Percentiles rank a stretch among this genome's conserved stretches.
Conservation (phyloP, 352 stramenopile species). For the Phytophthora palmivora region DNA sequence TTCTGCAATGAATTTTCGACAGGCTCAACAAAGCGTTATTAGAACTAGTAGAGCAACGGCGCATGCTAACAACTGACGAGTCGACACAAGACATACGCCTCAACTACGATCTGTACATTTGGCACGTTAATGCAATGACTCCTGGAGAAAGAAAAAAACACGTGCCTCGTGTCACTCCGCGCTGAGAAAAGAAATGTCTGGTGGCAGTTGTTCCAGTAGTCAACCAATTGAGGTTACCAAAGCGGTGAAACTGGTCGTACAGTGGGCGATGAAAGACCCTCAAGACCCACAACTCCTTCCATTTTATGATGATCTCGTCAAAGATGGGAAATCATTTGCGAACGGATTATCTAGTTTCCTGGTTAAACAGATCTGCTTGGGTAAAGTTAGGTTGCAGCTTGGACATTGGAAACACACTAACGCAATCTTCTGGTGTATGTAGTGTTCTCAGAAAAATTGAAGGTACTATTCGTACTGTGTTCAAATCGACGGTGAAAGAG, state of each 20-base stretch:
- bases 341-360: not conserved
- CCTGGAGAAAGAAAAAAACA: constrained; percentile 6
- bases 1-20: too few species aligned
- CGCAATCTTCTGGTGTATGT: not conserved
- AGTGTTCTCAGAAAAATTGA: constrained; percentile 4
- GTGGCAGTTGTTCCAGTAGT: not conserved
- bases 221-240: not conserved
- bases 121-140: constrained; percentile 5
- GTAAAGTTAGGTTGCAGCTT: not conserved
- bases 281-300: not conserved
- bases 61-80: not conserved
- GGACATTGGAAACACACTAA: not conserved
- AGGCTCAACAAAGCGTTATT: not conserved
- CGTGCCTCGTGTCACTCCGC: not conserved
- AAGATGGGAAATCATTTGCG: not conserved
- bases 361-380: constrained; percentile 1
- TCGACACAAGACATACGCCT: not conserved
- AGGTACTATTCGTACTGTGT: not conserved
- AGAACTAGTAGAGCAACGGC: not conserved
- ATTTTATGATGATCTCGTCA: not conserved
- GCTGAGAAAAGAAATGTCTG: constrained; percentile 1
- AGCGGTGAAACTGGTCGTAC: constrained; percentile 1
- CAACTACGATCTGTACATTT: constrained; percentile 11
- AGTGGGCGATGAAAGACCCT: constrained; percentile 6
- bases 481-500: not conserved